A percentile compares a stretch with the other conserved stretches of the same genome.
Evolutionary conservation across 495 filamentous ascomycete species (phyloP).

Genomic region (Echria macrotheca): DNA sequence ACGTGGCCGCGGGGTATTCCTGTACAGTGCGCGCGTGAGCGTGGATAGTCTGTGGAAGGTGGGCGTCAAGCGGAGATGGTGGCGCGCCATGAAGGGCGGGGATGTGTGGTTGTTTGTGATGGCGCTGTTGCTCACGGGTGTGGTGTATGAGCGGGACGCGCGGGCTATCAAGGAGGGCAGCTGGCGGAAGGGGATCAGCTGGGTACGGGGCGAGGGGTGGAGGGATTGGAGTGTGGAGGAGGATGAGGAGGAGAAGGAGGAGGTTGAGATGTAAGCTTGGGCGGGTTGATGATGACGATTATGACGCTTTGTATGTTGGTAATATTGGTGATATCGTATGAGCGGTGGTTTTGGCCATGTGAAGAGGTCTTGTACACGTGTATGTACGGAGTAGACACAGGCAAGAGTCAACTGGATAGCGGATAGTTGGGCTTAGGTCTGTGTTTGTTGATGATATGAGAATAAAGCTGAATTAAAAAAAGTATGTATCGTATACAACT

Average conservation of each 20-base stretch:
- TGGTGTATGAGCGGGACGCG: constrained; percentile 68
- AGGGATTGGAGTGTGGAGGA: constrained; percentile 39
- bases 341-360: too few relatives aligned
- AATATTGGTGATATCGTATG: too few relatives aligned
- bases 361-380: too few relatives aligned
- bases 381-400: too few relatives aligned
- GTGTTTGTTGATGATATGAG: too few relatives aligned
- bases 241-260: constrained; percentile 25
- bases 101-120: constrained; percentile 78
- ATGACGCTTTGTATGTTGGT: background rate
- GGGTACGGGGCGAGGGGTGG: constrained; percentile 59
- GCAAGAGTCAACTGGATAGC: too few relatives aligned
- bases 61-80: constrained; percentile 76
- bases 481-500: too few relatives aligned
- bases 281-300: too few relatives aligned
- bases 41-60: constrained; percentile 87
- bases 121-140: constrained; percentile 69
- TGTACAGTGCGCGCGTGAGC: constrained; percentile 67
- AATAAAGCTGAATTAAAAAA: too few relatives aligned
- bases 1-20: constrained; percentile 56
- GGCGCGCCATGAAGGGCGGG: constrained; percentile 72
- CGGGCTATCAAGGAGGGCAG: constrained; percentile 59
- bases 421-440: too few relatives aligned
- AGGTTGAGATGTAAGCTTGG: too few relatives aligned
- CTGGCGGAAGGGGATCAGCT: constrained; percentile 67